Conservation (phyloP, 192 early-diverging fungal species). For the Backusella parvicylindrica region DNA sequence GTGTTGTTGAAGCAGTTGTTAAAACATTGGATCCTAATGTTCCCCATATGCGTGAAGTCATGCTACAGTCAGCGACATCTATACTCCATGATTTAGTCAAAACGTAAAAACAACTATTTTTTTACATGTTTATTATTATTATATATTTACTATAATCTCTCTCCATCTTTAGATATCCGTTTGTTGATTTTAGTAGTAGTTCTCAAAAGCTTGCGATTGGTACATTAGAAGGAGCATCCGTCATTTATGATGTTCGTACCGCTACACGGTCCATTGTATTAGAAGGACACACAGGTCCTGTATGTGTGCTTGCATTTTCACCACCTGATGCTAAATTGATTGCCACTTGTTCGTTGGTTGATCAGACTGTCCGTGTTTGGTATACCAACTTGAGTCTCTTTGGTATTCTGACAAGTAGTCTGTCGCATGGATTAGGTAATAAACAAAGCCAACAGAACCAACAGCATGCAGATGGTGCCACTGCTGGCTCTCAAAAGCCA, state of each 20-base stretch:
- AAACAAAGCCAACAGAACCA: neutral
- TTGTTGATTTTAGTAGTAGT: constrained; percentile 67
- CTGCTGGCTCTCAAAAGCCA: constrained; percentile 42
- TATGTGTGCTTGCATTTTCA: constrained; percentile 73
- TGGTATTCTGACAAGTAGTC: constrained; percentile 54
- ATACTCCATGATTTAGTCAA: constrained; percentile 58
- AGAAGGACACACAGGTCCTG: constrained; percentile 69
- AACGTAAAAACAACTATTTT: constrained; percentile 46
- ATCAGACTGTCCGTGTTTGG: constrained; percentile 72
- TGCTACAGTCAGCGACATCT: constrained; percentile 57
- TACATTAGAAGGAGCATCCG: constrained; percentile 64
- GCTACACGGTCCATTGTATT: constrained; percentile 73
- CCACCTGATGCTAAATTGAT: constrained; percentile 69
- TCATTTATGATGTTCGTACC: constrained; percentile 82
- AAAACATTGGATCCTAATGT: constrained; percentile 80
- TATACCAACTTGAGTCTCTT: constrained; percentile 70
- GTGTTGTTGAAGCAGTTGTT: constrained; percentile 74
- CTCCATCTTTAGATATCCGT: constrained; percentile 56
- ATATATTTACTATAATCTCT: too few relatives aligned
- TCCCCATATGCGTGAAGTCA: constrained; percentile 63
- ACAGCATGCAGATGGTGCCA: neutral
- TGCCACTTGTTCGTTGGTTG: constrained; percentile 65
- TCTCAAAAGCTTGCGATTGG: constrained; percentile 79
- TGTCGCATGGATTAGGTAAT: constrained; percentile 15
- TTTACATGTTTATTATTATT: neutral